Conservation (phyloP, 441 rosid species). For the Pelargonium australe region DNA sequence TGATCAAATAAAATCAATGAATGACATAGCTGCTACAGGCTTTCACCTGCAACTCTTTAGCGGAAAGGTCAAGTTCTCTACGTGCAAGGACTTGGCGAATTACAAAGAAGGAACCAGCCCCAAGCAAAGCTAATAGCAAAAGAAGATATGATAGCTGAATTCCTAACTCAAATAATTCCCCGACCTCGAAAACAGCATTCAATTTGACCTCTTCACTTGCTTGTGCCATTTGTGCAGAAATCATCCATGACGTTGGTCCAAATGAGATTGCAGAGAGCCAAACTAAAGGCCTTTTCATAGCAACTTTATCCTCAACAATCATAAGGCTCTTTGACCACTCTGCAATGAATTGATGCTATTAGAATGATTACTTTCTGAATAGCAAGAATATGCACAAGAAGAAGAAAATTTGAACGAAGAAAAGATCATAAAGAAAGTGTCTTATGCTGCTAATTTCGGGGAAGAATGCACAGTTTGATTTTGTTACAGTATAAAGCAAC, state of each 20-base stretch:
- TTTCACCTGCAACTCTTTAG: conserved; percentile 84
- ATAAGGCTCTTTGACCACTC: conserved; percentile 35
- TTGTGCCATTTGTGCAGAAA: conserved; percentile 51
- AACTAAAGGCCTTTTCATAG: conserved; percentile 36
- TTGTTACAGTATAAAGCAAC: too few species aligned
- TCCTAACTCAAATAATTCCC: conserved; percentile 80
- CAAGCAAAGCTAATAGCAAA: conserved; percentile 69
- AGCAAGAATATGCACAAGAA: background rate
- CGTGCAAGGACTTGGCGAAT: conserved; percentile 95
- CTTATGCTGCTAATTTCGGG: background rate
- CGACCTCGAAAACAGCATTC: conserved; percentile 55
- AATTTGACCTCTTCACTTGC: conserved; percentile 41
- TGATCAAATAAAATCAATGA: too few species aligned
- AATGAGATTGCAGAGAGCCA: conserved; percentile 35
- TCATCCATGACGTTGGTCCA: conserved; percentile 47
- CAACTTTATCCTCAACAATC: conserved; percentile 25
- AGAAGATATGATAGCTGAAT: conserved; percentile 86
- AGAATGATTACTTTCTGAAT: background rate
- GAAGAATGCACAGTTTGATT: background rate
- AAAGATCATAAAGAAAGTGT: background rate
- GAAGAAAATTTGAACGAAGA: background rate
- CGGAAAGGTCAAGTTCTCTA: conserved; percentile 95
- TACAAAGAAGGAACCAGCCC: conserved; percentile 82
- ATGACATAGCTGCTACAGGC: background rate
- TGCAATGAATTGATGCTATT: conserved; percentile 25